Evolutionary conservation across 75 land plant species (phyloP).

Genomic region (Cunninghamia lanceolata): DNA sequence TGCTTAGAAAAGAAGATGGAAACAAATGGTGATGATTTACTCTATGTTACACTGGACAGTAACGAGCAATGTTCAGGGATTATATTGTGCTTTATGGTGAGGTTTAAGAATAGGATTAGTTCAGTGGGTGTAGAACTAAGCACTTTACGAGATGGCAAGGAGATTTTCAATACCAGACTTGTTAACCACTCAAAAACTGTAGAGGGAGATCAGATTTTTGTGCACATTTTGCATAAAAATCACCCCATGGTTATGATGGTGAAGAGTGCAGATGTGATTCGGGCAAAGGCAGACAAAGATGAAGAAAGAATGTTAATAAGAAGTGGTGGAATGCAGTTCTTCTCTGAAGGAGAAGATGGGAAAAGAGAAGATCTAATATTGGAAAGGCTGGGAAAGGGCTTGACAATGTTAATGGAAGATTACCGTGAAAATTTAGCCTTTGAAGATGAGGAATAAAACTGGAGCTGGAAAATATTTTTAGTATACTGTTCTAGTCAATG

Average conservation of each 20-base stretch:
- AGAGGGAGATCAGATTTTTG: slow-evolving; percentile 1
- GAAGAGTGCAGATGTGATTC: neutral
- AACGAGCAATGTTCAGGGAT: neutral
- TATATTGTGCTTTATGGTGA: neutral
- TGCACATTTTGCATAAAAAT: neutral
- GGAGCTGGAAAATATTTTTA: neutral
- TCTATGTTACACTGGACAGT: neutral
- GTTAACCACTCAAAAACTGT: neutral
- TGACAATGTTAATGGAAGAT: neutral
- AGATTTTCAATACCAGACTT: slow-evolving; percentile 9
- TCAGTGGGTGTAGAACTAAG: neutral
- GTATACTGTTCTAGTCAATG: neutral
- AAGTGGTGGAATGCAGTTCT: slow-evolving; percentile 10
- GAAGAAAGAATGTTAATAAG: slow-evolving; percentile 8
- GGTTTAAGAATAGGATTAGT: neutral
- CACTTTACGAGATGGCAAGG: neutral
- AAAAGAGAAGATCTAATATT: neutral
- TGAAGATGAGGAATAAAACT: neutral
- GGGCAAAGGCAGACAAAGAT: neutral
- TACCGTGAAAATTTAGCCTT: neutral
- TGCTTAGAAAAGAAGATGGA: neutral
- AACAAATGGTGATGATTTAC: neutral
- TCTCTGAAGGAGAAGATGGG: slow-evolving; percentile 9
- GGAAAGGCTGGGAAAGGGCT: neutral
- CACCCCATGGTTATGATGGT: neutral